phyloP scores from a whole-genome alignment of 139 green algal species.

The Haematococcus lacustris region DNA sequence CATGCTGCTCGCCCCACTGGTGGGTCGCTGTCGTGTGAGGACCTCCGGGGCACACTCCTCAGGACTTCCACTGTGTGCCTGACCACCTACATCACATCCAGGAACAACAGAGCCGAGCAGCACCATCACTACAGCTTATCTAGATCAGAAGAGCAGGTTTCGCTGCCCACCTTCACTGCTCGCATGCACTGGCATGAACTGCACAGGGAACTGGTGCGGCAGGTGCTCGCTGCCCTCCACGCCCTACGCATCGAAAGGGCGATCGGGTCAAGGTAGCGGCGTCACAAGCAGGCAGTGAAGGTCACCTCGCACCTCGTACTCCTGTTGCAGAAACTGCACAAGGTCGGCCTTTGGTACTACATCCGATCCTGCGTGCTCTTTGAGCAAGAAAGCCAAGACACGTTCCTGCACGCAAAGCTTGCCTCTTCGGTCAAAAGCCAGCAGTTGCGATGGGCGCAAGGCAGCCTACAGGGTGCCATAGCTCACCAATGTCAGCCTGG shows the following conservation, averaged over 20 bases:
- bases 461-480: not conserved
- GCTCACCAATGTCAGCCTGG: slow-evolving; percentile 49
- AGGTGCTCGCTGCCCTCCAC: slow-evolving; percentile 32
- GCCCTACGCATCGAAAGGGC: slow-evolving; percentile 13
- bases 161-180: slow-evolving; percentile 5
- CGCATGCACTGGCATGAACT: slow-evolving; percentile 4
- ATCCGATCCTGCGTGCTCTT: slow-evolving; percentile 37
- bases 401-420: slow-evolving; percentile 38
- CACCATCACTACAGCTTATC: not conserved
- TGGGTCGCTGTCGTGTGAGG: too few species aligned
- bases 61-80: too few species aligned
- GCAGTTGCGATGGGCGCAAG: not conserved
- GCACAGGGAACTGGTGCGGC: slow-evolving; percentile 28
- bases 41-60: too few species aligned
- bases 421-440: not conserved
- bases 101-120: not conserved
- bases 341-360: slow-evolving; percentile 44
- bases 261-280: not conserved
- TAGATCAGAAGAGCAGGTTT: too few species aligned
- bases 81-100: not conserved
- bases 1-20: not conserved
- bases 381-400: slow-evolving; percentile 43
- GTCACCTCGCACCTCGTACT: slow-evolving; percentile 50
- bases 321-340: slow-evolving; percentile 56
- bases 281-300: not conserved